Conservation (phyloP, 2,329 filamentous ascomycete species). For the Stylonectria norvegica region DNA sequence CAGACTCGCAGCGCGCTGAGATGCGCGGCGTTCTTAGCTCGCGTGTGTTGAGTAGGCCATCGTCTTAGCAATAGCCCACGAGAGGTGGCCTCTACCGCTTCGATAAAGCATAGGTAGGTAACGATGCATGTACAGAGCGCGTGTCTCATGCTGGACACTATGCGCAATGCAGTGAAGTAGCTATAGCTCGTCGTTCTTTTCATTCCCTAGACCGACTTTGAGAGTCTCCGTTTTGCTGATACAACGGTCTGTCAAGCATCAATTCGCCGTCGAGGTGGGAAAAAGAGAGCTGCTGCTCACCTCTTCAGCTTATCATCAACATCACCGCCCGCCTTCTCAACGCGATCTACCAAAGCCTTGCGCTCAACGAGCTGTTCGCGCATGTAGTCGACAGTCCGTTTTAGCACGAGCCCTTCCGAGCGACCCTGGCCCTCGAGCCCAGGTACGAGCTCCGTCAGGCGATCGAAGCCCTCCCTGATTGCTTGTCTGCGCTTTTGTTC, state of each 20-base stretch:
- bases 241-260: conserved; percentile 13
- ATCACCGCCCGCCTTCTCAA: conserved; percentile 56
- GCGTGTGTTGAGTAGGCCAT: not conserved
- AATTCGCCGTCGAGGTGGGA: too few relatives aligned
- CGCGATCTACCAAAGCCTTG: conserved; percentile 52
- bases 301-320: conserved; percentile 48
- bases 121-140: too few relatives aligned
- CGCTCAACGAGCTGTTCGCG: conserved; percentile 57
- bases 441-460: conserved; percentile 74
- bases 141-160: too few relatives aligned
- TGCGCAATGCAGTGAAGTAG: not conserved
- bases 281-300: conserved; percentile 28
- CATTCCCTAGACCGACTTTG: conserved; percentile 6
- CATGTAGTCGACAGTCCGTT: conserved; percentile 65
- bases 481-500: conserved; percentile 51
- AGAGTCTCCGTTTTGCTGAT: conserved; percentile 15
- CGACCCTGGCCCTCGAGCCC: conserved; percentile 78
- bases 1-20: conserved; percentile 6
- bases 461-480: conserved; percentile 81
- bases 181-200: not conserved
- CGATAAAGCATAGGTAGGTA: too few relatives aligned
- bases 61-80: not conserved
- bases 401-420: conserved; percentile 80
- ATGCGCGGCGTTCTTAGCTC: conserved; percentile 7
- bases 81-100: too few relatives aligned